Base-by-base conservation (phyloP, 1,284 basidiomycete genomes). In the Ceratobasidium sp. region DNA sequence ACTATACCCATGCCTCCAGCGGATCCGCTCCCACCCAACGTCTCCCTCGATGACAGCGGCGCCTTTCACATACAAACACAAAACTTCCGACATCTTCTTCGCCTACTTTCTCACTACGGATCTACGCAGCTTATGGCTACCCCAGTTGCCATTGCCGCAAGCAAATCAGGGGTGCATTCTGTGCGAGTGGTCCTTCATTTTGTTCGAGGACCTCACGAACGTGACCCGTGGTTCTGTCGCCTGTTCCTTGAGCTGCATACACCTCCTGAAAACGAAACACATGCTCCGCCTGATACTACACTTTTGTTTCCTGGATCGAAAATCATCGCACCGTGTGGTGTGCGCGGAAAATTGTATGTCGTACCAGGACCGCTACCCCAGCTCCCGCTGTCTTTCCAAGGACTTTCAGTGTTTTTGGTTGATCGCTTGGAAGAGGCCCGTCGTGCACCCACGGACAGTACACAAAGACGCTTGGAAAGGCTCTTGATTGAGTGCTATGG, bases 1-100 rank as follows among this genome's bases (percentile, higher is more conserved):
- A 41, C 65, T 9, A 26, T 58, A 5, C 53, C 53, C 46, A 58
- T 58, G 65, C 65, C 65, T 32, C 53, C 65, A 45, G 65, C 65
- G 32, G n/a, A 58, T 14, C 53, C 65, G 26, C 32, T 48, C 4
- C 65, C 65, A 8, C 65, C 65, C 10, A 70, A 53, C 26, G 58
- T 70, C 14, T 45, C 55, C 36, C 41, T 70, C 30, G 65, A 48
- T 23, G 41, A 70, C 23, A 58, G 34, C 12, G 28, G 18, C 3
- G 53, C 53, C 28, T 70, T 70, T 41, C 43, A 70, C 36, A 39
- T 70, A 28, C 65, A 70, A 30, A 43, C 53, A 3, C 65, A 36
- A 39, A 70, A 70, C 55, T 70, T 70, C 43, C 65, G 65, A n/a
- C 65, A 70, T 32, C 53, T 70, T 23, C 43, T 70, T 21, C 65